Evolutionary conservation across 495 filamentous ascomycete genomes (phyloP).

Genomic region (Letharia columbiana): DNA sequence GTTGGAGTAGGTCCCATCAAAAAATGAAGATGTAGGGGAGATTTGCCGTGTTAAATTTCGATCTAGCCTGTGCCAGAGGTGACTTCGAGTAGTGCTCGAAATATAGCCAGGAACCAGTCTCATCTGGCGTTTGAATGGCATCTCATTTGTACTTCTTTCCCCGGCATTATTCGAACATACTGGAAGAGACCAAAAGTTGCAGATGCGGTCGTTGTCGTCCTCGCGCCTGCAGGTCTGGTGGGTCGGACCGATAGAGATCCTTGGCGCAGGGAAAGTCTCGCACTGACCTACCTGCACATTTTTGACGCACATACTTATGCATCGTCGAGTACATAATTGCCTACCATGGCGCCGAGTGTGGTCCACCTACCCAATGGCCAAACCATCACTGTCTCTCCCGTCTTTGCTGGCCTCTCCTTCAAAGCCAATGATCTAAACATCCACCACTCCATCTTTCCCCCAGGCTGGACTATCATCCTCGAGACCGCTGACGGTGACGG

Average conservation of each 20-base stretch:
- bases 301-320: background rate
- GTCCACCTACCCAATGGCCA: slow-evolving; percentile 79
- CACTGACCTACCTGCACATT: background rate
- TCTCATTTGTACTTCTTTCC: background rate
- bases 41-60: too few species aligned
- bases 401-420: slow-evolving; percentile 85
- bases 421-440: slow-evolving; percentile 65
- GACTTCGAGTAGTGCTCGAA: background rate
- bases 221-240: background rate
- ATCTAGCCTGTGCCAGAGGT: background rate
- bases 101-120: background rate
- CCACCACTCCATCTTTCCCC: slow-evolving; percentile 62
- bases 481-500: slow-evolving; percentile 55
- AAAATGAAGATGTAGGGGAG: too few species aligned
- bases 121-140: background rate
- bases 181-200: background rate
- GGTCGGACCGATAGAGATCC: background rate
- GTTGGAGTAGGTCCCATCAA: too few species aligned
- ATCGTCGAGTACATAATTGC: background rate
- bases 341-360: slow-evolving; percentile 14
- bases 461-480: slow-evolving; percentile 82
- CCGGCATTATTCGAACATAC: background rate
- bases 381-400: slow-evolving; percentile 66
- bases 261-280: background rate
- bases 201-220: too few species aligned